Conservation (phyloP, 2,329 filamentous ascomycete genomes). For the Phaeoacremonium minimum region DNA sequence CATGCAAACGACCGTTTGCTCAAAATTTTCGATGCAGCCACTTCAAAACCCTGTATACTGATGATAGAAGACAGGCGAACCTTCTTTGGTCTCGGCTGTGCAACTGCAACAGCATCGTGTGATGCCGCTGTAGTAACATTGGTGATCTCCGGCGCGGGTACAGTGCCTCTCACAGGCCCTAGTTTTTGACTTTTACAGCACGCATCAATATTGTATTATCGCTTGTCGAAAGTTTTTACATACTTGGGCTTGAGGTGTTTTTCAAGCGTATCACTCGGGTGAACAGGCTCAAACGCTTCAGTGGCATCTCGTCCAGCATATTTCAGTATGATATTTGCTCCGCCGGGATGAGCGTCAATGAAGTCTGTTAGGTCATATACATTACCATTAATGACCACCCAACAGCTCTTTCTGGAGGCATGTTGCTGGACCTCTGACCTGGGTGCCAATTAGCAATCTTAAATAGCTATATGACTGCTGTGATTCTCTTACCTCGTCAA, state of each 20-base stretch:
- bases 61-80: background rate
- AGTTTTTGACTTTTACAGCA: no score
- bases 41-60: background rate
- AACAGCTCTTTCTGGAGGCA: constrained; percentile 27
- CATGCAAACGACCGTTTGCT: background rate
- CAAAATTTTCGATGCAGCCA: background rate
- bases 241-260: background rate
- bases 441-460: no score
- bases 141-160: no score
- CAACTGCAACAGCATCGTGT: background rate
- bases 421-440: constrained; percentile 25
- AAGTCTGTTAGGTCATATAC: constrained; percentile 33
- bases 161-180: no score
- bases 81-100: background rate
- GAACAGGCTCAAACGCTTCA: constrained; percentile 10
- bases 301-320: constrained; percentile 20
- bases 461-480: no score
- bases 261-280: background rate
- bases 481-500: no score
- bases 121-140: no score
- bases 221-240: no score
- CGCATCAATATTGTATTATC: no score
- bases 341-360: constrained; percentile 23
- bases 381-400: constrained; percentile 26
- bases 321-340: constrained; percentile 20